Base-by-base conservation (phyloP, 139 green algal species). In the Penium margaritaceum region DNA sequence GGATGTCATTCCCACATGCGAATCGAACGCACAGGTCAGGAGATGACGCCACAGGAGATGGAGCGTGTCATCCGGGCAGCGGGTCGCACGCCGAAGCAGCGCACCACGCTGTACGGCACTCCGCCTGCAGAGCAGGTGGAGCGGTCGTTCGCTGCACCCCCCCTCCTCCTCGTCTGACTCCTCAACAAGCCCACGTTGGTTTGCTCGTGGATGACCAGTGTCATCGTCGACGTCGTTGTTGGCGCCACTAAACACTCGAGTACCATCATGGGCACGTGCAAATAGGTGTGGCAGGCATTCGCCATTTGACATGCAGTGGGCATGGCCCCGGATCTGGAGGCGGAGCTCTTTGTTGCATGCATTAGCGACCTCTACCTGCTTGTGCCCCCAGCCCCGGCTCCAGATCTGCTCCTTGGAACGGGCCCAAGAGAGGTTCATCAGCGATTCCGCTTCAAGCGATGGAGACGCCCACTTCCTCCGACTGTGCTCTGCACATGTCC, bases 21-120 rank as follows among this genome's bases (percentile, higher is more conserved):
- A 27, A 29, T 57, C 0, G 2, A 57, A 57, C 6, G 6, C 12
- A 21, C 51, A 60, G 51, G 51, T 60, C 90, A 94, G 77, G 87
- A 95, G 80, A 69, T 96, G 14, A 34, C 43, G 5, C 63, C 88
- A 0, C 1, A n/a, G 3, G 37, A 32, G 6, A 95, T 96, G 90
- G 82, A 89, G 72, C 33, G 30, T 35, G 33, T 95, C 5, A 96
- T 96, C 29, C 21, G 5, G 4, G 63, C 51, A 24, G 86, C 82
- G 2, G 88, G 88, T 17, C 76, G 87, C 1, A 24, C 34, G 7
- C 83, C 89, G 0, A 19, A 58, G 0, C 88, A 92, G 75, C 81
- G 90, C 24, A 96, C 86, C 1, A 96, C 90, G 2, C 68, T 91
- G 61, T 96, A 95, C 51, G 84, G 81, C 60, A 21, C 29, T 6